Evolutionary conservation across 2,329 filamentous ascomycete genomes (phyloP).

Genomic region (Fusarium redolens): DNA sequence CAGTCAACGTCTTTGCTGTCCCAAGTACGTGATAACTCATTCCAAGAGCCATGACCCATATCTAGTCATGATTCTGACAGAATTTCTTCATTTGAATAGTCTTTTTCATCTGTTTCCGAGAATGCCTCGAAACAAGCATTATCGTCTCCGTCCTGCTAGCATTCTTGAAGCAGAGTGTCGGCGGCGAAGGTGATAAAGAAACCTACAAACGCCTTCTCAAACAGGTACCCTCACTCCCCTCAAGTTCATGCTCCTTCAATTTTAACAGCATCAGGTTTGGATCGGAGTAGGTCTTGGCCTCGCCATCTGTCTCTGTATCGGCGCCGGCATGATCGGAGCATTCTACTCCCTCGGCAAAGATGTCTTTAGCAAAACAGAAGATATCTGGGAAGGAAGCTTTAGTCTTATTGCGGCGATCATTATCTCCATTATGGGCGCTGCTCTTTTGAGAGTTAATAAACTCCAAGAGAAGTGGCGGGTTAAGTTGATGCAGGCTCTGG

Average conservation of each 20-base stretch:
- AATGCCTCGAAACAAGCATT: slow-evolving; percentile 5
- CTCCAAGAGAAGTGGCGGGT: not conserved
- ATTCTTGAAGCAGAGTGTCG: not conserved
- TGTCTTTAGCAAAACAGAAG: not conserved
- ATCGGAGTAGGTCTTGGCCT: not conserved
- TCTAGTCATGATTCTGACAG: not conserved
- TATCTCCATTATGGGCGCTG: not conserved
- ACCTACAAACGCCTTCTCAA: not conserved
- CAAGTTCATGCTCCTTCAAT: fast-evolving
- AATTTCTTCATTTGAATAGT: not conserved
- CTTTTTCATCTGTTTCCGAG: not conserved
- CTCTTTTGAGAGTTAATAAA: not conserved
- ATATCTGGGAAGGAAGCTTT: not conserved
- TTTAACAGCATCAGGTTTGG: not conserved
- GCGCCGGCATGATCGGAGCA: not conserved
- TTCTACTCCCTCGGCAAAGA: slow-evolving; percentile 1
- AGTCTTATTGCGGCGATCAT: not conserved
- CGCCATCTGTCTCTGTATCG: not conserved
- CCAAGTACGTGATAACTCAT: not conserved
- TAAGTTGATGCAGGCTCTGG: not conserved
- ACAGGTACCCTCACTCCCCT: not conserved
- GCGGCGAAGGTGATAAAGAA: not conserved
- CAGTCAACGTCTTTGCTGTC: slow-evolving; percentile 8
- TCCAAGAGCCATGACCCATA: fast-evolving
- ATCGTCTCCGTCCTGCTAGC: not conserved